A percentile compares a stretch with the other conserved stretches of the same genome.
phyloP scores from a whole-genome alignment of 2,329 filamentous ascomycete species.

The Stagonosporopsis cucurbitacearum region DNA sequence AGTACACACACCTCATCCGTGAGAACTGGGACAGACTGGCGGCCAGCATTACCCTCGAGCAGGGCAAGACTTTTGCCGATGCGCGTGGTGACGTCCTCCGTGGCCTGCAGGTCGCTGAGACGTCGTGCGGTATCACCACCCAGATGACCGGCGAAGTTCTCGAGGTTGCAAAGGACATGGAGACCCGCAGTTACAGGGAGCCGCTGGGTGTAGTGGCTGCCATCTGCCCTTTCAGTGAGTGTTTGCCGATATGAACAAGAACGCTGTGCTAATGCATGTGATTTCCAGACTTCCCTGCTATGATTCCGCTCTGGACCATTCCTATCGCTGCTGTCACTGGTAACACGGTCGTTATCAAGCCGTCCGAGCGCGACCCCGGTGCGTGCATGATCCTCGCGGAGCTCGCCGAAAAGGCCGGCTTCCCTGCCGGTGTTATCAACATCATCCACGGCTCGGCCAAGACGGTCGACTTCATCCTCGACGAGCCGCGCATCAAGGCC shows the following conservation, averaged over 20 bases:
- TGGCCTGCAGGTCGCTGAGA: conserved; percentile 84
- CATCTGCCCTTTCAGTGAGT: conserved; percentile 85
- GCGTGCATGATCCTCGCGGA: conserved; percentile 86
- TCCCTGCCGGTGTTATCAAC: conserved; percentile 82
- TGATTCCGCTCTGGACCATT: conserved; percentile 93
- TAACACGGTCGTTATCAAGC: conserved; percentile 85
- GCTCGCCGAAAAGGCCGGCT: conserved; percentile 78
- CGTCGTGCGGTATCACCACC: conserved; percentile 79
- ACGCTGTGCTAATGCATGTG: conserved; percentile 33
- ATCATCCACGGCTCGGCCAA: conserved; percentile 80
- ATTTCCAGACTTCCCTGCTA: conserved; percentile 78
- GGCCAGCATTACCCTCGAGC: conserved; percentile 84
- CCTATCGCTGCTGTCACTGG: conserved; percentile 83
- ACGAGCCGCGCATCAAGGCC: conserved; percentile 84
- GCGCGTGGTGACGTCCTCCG: conserved; percentile 81
- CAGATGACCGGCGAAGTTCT: conserved; percentile 83
- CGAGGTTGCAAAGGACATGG: conserved; percentile 89
- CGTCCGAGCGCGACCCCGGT: conserved; percentile 83
- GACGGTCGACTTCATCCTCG: conserved; percentile 85
- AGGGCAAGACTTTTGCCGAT: conserved; percentile 87
- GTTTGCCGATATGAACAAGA: neutral
- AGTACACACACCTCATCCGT: conserved; percentile 77
- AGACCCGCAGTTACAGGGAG: conserved; percentile 82
- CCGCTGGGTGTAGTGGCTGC: conserved; percentile 81
- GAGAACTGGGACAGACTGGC: conserved; percentile 87